Conservation (phyloP, 2,329 filamentous ascomycete species). For the Aspergillus spinulosporus region DNA sequence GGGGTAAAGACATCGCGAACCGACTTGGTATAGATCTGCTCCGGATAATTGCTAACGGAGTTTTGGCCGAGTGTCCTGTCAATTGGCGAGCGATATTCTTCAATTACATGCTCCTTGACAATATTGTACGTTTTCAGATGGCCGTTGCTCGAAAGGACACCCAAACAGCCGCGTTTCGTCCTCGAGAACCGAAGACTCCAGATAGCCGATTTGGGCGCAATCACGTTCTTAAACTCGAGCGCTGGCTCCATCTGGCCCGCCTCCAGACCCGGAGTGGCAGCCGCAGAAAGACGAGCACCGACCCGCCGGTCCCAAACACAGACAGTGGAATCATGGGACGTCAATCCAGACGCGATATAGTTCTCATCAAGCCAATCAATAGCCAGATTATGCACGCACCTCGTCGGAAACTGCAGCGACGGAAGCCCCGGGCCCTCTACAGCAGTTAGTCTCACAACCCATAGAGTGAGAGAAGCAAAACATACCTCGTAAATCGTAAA, state of each 20-base stretch:
- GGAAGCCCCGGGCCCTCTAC: slow-evolving; percentile 41
- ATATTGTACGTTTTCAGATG: slow-evolving; percentile 60
- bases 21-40: slow-evolving; percentile 48
- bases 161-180: slow-evolving; percentile 58
- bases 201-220: slow-evolving; percentile 55
- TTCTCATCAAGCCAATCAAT: slow-evolving; percentile 66
- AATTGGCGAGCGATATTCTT: slow-evolving; percentile 41
- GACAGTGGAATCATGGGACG: slow-evolving; percentile 58
- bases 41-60: slow-evolving; percentile 43
- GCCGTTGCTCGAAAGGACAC: slow-evolving; percentile 59
- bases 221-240: slow-evolving; percentile 58
- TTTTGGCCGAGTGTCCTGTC: slow-evolving; percentile 43
- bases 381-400: slow-evolving; percentile 64
- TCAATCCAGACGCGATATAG: slow-evolving; percentile 61
- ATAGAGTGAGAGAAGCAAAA: slow-evolving; percentile 5
- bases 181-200: slow-evolving; percentile 65
- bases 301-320: slow-evolving; percentile 64
- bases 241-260: slow-evolving; percentile 49
- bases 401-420: slow-evolving; percentile 54
- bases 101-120: slow-evolving; percentile 50
- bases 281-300: slow-evolving; percentile 40
- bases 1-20: slow-evolving; percentile 49
- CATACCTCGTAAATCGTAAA: slow-evolving; percentile 63
- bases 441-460: slow-evolving; percentile 10
- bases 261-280: slow-evolving; percentile 35